Percentiles rank a stretch among this genome's conserved stretches.
Conservation (phyloP, 257 asterid species). For the Galeopsis tetrahit region DNA sequence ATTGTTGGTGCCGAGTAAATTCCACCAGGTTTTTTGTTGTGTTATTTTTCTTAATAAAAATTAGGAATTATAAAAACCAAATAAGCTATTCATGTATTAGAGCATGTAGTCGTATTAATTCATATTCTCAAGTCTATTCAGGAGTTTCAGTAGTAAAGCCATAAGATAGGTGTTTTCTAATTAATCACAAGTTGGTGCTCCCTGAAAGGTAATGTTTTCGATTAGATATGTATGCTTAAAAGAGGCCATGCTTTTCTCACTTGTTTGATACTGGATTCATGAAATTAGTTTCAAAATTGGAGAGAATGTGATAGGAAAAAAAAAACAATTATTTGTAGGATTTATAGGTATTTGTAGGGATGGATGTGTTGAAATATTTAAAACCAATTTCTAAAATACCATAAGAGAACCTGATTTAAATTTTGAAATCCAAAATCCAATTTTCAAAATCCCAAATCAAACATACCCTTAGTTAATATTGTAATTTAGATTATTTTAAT, state of each 20-base stretch:
- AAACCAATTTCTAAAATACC: too few relatives aligned
- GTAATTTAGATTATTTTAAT: slow-evolving; percentile 15
- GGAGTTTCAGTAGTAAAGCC: not conserved
- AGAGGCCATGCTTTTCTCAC: not conserved
- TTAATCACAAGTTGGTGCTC: not conserved
- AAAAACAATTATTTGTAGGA: too few relatives aligned
- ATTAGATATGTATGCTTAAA: not conserved
- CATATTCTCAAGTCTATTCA: slow-evolving; percentile 4
- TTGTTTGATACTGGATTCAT: too few relatives aligned
- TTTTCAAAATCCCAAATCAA: too few relatives aligned
- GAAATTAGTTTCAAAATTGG: too few relatives aligned
- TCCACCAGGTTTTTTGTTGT: slow-evolving; percentile 4
- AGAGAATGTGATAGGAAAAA: too few relatives aligned
- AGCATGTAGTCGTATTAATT: not conserved
- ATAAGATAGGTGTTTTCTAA: too few relatives aligned
- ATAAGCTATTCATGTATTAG: not conserved
- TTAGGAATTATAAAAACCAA: not conserved
- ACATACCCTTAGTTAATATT: not conserved
- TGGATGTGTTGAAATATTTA: too few relatives aligned
- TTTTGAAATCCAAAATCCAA: too few relatives aligned
- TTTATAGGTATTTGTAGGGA: too few relatives aligned
- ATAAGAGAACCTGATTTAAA: too few relatives aligned
- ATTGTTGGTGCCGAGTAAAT: slow-evolving; percentile 12
- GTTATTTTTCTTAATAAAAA: not conserved
- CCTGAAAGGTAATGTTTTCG: not conserved